These are phyloP conservation scores for Parmelia sp. DNA, from an alignment of 495 filamentous ascomycete species.

Conservation along the genomic window DNA sequence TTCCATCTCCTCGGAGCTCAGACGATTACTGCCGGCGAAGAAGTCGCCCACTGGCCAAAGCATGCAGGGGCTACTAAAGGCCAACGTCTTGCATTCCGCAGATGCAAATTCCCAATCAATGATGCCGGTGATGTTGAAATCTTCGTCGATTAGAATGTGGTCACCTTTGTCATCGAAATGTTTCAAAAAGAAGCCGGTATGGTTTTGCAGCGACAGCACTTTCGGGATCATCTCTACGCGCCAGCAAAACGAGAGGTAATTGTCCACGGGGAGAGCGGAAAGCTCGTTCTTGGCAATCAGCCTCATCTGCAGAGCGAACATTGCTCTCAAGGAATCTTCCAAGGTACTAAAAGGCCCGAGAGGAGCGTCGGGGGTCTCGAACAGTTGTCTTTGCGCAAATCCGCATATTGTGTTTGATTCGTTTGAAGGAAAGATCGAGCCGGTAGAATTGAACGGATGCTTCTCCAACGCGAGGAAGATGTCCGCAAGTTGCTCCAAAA, in stretches of 20 bases:
- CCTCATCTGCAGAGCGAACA: background rate
- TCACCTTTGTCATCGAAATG: background rate
- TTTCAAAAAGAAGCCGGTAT: background rate
- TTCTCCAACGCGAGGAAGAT: background rate
- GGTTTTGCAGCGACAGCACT: background rate
- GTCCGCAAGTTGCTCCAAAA: background rate
- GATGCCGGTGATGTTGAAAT: constrained; percentile 1
- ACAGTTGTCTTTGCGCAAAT: background rate
- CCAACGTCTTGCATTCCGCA: background rate
- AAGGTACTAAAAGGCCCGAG: background rate
- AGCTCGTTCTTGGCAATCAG: background rate
- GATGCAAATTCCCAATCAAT: background rate
- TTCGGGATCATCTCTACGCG: background rate
- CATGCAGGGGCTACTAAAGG: background rate
- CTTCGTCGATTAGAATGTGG: background rate
- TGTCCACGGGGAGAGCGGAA: background rate
- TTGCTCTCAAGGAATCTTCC: background rate
- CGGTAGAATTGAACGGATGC: background rate
- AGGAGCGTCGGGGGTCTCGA: background rate
- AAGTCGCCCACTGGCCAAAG: background rate
- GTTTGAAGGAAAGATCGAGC: background rate
- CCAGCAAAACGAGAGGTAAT: background rate
- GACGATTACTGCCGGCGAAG: background rate
- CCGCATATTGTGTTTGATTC: background rate
- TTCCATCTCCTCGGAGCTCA: background rate